These are phyloP conservation scores for Solanum lycopersicoides DNA, from an alignment of 257 asterid genomes.

Conservation along the genomic window DNA sequence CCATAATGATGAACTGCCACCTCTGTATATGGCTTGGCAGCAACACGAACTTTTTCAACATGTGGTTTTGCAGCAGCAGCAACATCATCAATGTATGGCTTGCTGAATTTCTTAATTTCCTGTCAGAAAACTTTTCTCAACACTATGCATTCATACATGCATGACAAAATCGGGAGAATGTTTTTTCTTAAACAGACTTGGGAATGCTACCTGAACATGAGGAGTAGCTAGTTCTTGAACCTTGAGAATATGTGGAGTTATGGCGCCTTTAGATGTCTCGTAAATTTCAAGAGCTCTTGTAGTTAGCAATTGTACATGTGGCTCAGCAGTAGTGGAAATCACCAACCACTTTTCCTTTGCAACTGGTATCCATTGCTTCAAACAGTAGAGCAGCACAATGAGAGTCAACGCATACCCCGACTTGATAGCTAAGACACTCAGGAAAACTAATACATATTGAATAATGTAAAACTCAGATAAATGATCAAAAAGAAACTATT, in stretches of 20 bases:
- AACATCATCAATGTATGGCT: slow-evolving; percentile 72
- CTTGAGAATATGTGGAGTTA: slow-evolving; percentile 58
- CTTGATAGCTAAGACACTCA: not conserved
- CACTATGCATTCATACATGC: not conserved
- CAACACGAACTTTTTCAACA: slow-evolving; percentile 44
- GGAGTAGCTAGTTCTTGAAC: slow-evolving; percentile 68
- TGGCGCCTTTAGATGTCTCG: slow-evolving; percentile 45
- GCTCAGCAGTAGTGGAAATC: slow-evolving; percentile 48
- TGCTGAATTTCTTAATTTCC: slow-evolving; percentile 65
- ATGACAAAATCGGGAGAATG: not conserved
- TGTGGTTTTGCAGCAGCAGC: slow-evolving; percentile 83
- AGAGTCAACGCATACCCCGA: not conserved
- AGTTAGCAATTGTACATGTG: slow-evolving; percentile 54
- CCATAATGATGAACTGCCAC: slow-evolving; percentile 50
- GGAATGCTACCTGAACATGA: slow-evolving; percentile 48
- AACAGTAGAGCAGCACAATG: not conserved
- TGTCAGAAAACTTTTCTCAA: slow-evolving; percentile 12
- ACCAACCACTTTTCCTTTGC: slow-evolving; percentile 71
- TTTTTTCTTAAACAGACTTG: not conserved
- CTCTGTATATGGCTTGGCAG: slow-evolving; percentile 59
- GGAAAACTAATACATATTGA: not conserved
- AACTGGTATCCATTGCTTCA: slow-evolving; percentile 75
- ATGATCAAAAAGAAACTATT: not conserved
- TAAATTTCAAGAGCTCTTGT: slow-evolving; percentile 56
- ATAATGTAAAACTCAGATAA: not conserved